phyloP scores from a whole-genome alignment of 495 filamentous ascomycete genomes.

The Penicillium salamii region DNA sequence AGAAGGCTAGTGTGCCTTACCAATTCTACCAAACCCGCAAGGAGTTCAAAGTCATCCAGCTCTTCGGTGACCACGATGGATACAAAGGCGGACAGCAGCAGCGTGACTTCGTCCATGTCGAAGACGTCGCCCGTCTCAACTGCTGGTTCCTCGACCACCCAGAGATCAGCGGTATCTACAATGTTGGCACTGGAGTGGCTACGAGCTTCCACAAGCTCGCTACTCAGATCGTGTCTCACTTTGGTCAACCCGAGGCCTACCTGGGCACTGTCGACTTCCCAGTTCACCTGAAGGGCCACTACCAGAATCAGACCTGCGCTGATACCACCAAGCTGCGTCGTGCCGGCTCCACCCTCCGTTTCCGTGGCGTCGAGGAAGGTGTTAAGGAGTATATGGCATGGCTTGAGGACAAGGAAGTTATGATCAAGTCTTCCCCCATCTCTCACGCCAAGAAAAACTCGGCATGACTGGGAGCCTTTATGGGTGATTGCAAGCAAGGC shows the following conservation, averaged over 20 bases:
- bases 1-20: neutral
- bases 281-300: neutral
- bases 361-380: neutral
- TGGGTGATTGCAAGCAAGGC: too few relatives aligned
- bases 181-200: slow-evolving; percentile 2
- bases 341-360: neutral
- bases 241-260: neutral
- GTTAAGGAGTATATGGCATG: slow-evolving; percentile 1
- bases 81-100: slow-evolving; percentile 1
- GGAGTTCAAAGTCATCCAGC: slow-evolving; percentile 1
- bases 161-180: slow-evolving; percentile 1
- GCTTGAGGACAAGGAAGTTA: neutral
- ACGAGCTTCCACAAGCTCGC: neutral
- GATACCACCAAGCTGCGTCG: slow-evolving; percentile 3
- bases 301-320: slow-evolving; percentile 2
- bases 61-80: slow-evolving; percentile 3
- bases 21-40: slow-evolving; percentile 2
- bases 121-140: slow-evolving; percentile 6
- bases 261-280: neutral
- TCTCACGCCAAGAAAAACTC: neutral
- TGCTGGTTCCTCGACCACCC: slow-evolving; percentile 8
- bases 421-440: neutral
- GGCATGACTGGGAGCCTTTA: too few relatives aligned
- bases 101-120: slow-evolving; percentile 4
- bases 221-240: neutral